Evolutionary conservation across 352 stramenopile species (phyloP).

Genomic region (Phytophthora nicotianae): DNA sequence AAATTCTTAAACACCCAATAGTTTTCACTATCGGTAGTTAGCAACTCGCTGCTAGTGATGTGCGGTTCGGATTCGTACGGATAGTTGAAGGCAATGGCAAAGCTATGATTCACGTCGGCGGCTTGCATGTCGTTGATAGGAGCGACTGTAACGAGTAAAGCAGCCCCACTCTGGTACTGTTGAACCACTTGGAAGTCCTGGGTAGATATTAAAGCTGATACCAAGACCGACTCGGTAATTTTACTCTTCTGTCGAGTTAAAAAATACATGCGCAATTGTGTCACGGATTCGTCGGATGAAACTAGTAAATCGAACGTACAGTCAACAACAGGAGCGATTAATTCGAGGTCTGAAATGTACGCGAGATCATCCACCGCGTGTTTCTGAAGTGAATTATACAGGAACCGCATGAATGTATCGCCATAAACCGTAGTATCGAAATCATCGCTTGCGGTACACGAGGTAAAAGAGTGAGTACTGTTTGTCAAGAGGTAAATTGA

Average conservation of each 20-base stretch:
- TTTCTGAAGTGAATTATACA: slow-evolving; percentile 25
- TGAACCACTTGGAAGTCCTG: slow-evolving; percentile 29
- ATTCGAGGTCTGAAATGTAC: slow-evolving; percentile 22
- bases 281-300: slow-evolving; percentile 4
- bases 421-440: slow-evolving; percentile 33
- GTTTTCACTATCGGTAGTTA: slow-evolving; percentile 11
- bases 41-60: slow-evolving; percentile 17
- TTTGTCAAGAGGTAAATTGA: slow-evolving; percentile 37
- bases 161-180: slow-evolving; percentile 23
- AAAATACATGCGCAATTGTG: slow-evolving; percentile 24
- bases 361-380: slow-evolving; percentile 32
- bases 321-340: slow-evolving; percentile 26
- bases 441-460: slow-evolving; percentile 4
- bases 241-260: slow-evolving; percentile 16
- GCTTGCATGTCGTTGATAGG: slow-evolving; percentile 30
- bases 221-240: slow-evolving; percentile 20
- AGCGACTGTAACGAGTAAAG: slow-evolving; percentile 18
- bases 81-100: slow-evolving; percentile 27
- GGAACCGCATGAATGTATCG: slow-evolving; percentile 27
- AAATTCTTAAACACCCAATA: slow-evolving; percentile 17
- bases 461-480: slow-evolving; percentile 9
- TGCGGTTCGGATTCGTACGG: slow-evolving; percentile 24
- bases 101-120: slow-evolving; percentile 15
- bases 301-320: slow-evolving; percentile 27
- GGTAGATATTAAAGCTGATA: slow-evolving; percentile 22